Evolutionary conservation across 2,329 filamentous ascomycete genomes (phyloP).

Genomic region (Parascedosporium putredinis): DNA sequence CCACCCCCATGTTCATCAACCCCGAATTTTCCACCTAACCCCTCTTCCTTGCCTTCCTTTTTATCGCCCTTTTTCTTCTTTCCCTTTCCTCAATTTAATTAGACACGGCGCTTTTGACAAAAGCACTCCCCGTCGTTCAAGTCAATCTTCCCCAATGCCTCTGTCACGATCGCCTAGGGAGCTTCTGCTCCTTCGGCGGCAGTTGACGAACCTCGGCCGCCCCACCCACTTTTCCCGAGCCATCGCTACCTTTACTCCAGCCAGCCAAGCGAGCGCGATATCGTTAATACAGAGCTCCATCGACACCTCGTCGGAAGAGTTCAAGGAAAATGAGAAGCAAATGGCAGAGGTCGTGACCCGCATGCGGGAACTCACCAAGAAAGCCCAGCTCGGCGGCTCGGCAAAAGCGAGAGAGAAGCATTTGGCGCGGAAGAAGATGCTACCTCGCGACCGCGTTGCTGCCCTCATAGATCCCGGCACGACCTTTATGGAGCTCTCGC

Average conservation of each 20-base stretch:
- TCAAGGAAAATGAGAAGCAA: slow-evolving; percentile 66
- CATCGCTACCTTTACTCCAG: slow-evolving; percentile 68
- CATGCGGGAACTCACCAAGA: slow-evolving; percentile 59
- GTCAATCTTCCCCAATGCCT: slow-evolving; percentile 29
- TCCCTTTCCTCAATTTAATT: too few species aligned
- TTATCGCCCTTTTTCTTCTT: too few species aligned
- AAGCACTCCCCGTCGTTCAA: slow-evolving; percentile 1
- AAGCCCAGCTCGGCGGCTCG: slow-evolving; percentile 65
- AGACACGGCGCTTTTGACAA: too few species aligned
- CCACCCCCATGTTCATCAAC: background rate
- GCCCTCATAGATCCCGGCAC: slow-evolving; percentile 82
- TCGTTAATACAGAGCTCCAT: slow-evolving; percentile 68
- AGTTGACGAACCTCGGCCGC: slow-evolving; percentile 23
- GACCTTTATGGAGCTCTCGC: slow-evolving; percentile 84
- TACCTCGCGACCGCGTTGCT: slow-evolving; percentile 79
- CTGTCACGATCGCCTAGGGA: slow-evolving; percentile 35
- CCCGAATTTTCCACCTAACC: slow-evolving; percentile 3
- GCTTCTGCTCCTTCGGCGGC: slow-evolving; percentile 30
- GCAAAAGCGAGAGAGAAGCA: slow-evolving; percentile 83
- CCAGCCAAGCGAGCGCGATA: slow-evolving; percentile 72
- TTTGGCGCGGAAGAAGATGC: slow-evolving; percentile 80
- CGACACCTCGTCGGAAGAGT: slow-evolving; percentile 68
- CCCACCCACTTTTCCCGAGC: slow-evolving; percentile 22
- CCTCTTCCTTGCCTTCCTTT: background rate
- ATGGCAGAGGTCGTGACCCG: slow-evolving; percentile 65